Percentiles rank a stretch among this genome's conserved stretches.
Conservation (phyloP, 108 stramenopile species). For the Nitzschia palea region DNA sequence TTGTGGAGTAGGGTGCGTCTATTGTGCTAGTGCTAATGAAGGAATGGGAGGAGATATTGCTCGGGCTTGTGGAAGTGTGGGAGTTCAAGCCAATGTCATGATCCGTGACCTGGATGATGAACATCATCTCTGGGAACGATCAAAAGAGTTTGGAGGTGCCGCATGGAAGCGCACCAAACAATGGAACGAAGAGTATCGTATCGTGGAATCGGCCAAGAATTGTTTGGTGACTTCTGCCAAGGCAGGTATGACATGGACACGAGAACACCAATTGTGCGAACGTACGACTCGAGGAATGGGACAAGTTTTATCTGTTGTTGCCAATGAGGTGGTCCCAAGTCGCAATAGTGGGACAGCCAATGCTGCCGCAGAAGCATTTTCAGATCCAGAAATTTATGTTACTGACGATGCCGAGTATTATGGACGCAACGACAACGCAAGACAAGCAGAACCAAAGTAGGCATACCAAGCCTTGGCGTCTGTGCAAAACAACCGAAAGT, state of each 20-base stretch:
- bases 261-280: background rate
- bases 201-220: background rate
- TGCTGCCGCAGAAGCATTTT: background rate
- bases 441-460: too few species aligned
- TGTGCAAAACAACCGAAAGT: too few species aligned
- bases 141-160: background rate
- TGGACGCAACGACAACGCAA: too few species aligned
- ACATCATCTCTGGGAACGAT: background rate
- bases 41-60: constrained; percentile 3
- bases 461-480: too few species aligned
- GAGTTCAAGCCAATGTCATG: constrained; percentile 13
- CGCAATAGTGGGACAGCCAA: background rate
- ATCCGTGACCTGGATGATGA: constrained; percentile 4
- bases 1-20: background rate
- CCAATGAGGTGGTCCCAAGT: background rate
- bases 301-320: background rate
- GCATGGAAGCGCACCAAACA: background rate
- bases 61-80: background rate
- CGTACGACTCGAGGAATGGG: background rate
- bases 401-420: too few species aligned
- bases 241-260: background rate
- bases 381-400: constrained; percentile 1
- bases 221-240: background rate
- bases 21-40: background rate
- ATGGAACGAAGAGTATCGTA: background rate